These are phyloP conservation scores for Auricularia sp. DNA, from an alignment of 768 basidiomycete species.

Conservation along the genomic window DNA sequence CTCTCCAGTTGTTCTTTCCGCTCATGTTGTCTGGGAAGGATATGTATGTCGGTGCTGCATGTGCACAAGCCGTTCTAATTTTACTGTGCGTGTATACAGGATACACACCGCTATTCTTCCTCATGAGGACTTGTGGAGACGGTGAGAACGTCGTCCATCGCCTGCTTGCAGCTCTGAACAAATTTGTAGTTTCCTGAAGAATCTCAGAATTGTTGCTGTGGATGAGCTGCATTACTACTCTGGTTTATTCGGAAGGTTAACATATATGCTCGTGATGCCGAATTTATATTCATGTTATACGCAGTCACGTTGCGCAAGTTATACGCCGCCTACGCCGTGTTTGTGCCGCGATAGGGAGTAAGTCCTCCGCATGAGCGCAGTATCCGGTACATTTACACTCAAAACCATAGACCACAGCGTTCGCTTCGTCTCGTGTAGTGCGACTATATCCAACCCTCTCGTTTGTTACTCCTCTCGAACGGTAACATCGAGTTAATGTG, in stretches of 20 bases:
- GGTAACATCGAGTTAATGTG: not conserved
- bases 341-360: slow-evolving; percentile 69
- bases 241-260: slow-evolving; percentile 67
- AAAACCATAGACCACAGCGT: slow-evolving; percentile 32
- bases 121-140: slow-evolving; percentile 75
- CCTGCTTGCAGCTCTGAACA: too few relatives aligned
- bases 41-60: slow-evolving; percentile 1
- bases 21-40: not conserved
- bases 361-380: slow-evolving; percentile 14
- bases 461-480: slow-evolving; percentile 6
- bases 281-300: not conserved
- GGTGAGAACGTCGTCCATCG: slow-evolving; percentile 24
- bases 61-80: not conserved
- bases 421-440: slow-evolving; percentile 77
- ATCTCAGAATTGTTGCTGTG: slow-evolving; percentile 67
- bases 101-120: slow-evolving; percentile 79
- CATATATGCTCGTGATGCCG: not conserved
- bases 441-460: slow-evolving; percentile 69
- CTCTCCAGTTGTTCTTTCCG: not conserved
- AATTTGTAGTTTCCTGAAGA: slow-evolving; percentile 54
- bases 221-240: slow-evolving; percentile 86
- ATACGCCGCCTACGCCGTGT: slow-evolving; percentile 66
- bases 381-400: too few relatives aligned
- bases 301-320: slow-evolving; percentile 72
- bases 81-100: slow-evolving; percentile 49